Evolutionary conservation across 371 early-diverging fungal species (phyloP).

Genomic region (Rhizopus sp.): DNA sequence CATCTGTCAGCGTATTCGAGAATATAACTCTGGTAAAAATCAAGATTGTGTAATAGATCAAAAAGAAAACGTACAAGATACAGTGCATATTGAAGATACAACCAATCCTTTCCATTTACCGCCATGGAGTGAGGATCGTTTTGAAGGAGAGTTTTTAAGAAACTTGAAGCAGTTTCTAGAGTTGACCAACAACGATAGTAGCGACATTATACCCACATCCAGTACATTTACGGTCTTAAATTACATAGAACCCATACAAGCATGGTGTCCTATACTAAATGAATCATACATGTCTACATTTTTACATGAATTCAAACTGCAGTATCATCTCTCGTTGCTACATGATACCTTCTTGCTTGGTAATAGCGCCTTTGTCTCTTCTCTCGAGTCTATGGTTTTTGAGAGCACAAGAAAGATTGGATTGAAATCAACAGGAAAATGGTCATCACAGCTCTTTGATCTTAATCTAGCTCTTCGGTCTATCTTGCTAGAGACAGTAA

Average conservation of each 20-base stretch:
- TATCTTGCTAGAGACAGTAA: conserved; percentile 36
- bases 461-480: conserved; percentile 44
- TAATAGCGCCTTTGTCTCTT: conserved; percentile 40
- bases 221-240: conserved; percentile 34
- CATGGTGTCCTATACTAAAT: conserved; percentile 47
- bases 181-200: neutral
- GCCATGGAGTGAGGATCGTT: neutral
- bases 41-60: neutral
- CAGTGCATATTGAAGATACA: neutral
- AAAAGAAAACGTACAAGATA: neutral
- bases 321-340: conserved; percentile 42
- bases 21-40: conserved; percentile 6
- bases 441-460: conserved; percentile 51
- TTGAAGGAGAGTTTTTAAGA: conserved; percentile 12
- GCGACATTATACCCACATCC: conserved; percentile 36
- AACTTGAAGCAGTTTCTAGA: conserved; percentile 10
- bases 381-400: conserved; percentile 37
- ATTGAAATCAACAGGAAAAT: conserved; percentile 18
- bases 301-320: conserved; percentile 44
- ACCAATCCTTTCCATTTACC: neutral
- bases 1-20: neutral
- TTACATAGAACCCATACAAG: conserved; percentile 33
- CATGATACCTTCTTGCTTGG: conserved; percentile 44
- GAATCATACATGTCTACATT: conserved; percentile 52
- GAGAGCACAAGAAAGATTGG: conserved; percentile 8